Evolutionary conservation across 2,329 filamentous ascomycete species (phyloP).

Genomic region (Lecanicillium sp.): DNA sequence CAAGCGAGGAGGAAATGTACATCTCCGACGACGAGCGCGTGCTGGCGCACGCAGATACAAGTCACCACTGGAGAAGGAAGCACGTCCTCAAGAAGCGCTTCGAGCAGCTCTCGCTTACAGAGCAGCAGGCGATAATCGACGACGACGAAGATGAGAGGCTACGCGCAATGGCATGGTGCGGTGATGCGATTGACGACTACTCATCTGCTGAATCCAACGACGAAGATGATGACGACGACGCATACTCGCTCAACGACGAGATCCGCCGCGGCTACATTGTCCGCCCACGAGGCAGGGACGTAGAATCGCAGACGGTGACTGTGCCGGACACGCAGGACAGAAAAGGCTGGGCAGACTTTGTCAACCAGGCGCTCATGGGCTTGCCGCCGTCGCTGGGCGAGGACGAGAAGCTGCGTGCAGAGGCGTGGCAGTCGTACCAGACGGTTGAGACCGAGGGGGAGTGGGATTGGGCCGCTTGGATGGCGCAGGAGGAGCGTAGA

Average conservation of each 20-base stretch:
- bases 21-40: constrained; percentile 38
- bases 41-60: constrained; percentile 23
- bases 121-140: constrained; percentile 30
- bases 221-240: constrained; percentile 9
- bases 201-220: background rate
- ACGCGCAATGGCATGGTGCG: constrained; percentile 25
- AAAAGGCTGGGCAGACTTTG: constrained; percentile 18
- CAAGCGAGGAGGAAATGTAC: constrained; percentile 42
- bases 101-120: constrained; percentile 24
- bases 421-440: constrained; percentile 15
- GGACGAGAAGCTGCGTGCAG: constrained; percentile 17
- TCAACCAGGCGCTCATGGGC: constrained; percentile 16
- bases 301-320: constrained; percentile 2
- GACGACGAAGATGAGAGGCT: constrained; percentile 27
- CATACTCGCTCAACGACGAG: constrained; percentile 21
- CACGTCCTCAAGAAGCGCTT: constrained; percentile 39
- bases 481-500: constrained; percentile 10
- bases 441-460: constrained; percentile 9
- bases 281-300: constrained; percentile 11
- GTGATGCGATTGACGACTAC: constrained; percentile 14
- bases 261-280: constrained; percentile 24
- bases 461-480: constrained; percentile 16
- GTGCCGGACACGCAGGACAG: constrained; percentile 14
- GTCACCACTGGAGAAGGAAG: constrained; percentile 33
- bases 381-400: constrained; percentile 14